These are phyloP conservation scores for Acephala macrosclerotiorum DNA, from an alignment of 2,329 filamentous ascomycete species.

Conservation along the genomic window DNA sequence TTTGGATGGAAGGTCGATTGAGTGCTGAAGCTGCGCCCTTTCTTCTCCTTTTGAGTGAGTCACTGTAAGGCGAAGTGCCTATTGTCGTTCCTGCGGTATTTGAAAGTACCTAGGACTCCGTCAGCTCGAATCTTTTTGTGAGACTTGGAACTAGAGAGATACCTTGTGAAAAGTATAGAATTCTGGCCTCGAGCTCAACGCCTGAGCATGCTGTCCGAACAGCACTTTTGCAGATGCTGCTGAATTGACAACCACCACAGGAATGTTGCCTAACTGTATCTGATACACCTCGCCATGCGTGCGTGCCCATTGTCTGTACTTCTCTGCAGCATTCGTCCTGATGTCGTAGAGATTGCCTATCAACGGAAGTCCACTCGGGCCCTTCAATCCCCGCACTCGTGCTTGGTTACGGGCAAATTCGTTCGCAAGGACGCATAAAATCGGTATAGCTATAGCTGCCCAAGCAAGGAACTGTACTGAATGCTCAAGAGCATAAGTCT, in stretches of 20 bases:
- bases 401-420: constrained; percentile 32
- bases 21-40: constrained; percentile 72
- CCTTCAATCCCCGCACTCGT: constrained; percentile 50
- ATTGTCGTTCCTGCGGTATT: constrained; percentile 73
- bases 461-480: constrained; percentile 23
- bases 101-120: constrained; percentile 58
- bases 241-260: constrained; percentile 62
- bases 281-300: constrained; percentile 61
- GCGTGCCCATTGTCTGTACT: constrained; percentile 62
- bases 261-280: constrained; percentile 63
- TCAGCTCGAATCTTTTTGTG: constrained; percentile 7
- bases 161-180: constrained; percentile 62
- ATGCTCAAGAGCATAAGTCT: constrained; percentile 18
- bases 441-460: constrained; percentile 19
- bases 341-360: constrained; percentile 64
- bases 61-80: constrained; percentile 71
- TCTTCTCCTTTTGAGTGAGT: constrained; percentile 67
- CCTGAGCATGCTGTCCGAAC: constrained; percentile 60
- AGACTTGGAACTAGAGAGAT: neutral
- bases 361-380: constrained; percentile 58
- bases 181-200: constrained; percentile 61
- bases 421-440: constrained; percentile 35
- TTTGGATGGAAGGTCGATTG: constrained; percentile 69
- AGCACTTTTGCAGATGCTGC: constrained; percentile 58
- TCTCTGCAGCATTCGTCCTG: constrained; percentile 60